Conservation (phyloP, 257 asterid genomes). For the Nicotiana tomentosiformis region DNA sequence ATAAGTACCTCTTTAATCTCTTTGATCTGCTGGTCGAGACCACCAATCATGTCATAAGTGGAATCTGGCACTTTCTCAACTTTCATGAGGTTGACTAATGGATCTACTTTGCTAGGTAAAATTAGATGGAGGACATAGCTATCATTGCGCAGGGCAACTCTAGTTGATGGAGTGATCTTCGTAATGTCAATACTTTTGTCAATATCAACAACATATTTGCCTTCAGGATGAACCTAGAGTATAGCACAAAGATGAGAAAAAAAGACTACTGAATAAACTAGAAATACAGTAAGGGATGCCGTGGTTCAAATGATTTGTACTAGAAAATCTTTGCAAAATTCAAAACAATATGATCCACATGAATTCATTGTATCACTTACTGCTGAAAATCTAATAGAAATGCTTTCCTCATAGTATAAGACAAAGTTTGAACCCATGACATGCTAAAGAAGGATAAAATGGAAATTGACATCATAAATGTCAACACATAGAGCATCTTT, state of each 20-base stretch:
- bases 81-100: constrained; percentile 88
- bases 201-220: constrained; percentile 77
- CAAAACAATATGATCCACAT: neutral
- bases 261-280: too few relatives aligned
- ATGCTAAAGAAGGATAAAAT: neutral
- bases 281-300: neutral
- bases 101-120: constrained; percentile 89
- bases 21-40: constrained; percentile 93
- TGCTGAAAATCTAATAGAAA: neutral
- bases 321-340: neutral
- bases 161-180: constrained; percentile 81
- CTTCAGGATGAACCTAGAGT: constrained; percentile 81
- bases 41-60: constrained; percentile 98
- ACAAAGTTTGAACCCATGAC: neutral
- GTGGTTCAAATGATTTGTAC: neutral
- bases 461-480: neutral
- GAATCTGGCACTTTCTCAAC: constrained; percentile 96
- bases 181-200: constrained; percentile 88
- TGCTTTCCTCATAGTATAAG: neutral
- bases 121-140: constrained; percentile 90
- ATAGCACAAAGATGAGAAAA: constrained; percentile 3
- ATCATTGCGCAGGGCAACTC: constrained; percentile 93
- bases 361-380: neutral
- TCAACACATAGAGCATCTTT: neutral
- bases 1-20: constrained; percentile 77